Percentiles rank a stretch among this genome's conserved stretches.
Conservation (phyloP, 1,139 yeast species). For the Suhomyces panamericanus region DNA sequence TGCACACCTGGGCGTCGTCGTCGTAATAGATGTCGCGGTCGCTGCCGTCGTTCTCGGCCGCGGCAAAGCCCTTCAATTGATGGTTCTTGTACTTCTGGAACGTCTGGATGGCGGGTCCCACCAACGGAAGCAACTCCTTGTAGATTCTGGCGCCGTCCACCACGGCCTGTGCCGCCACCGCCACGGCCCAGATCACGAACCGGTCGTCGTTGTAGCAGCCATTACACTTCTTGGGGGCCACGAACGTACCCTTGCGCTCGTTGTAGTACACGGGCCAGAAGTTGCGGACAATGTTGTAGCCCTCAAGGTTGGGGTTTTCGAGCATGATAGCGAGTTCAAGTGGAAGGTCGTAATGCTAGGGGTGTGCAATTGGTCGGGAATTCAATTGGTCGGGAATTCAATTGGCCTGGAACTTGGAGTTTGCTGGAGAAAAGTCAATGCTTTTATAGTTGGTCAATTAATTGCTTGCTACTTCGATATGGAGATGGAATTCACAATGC, state of each 20-base stretch:
- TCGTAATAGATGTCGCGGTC: slow-evolving; percentile 70
- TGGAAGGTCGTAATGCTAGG: not conserved
- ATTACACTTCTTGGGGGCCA: slow-evolving; percentile 40
- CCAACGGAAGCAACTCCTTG: slow-evolving; percentile 55
- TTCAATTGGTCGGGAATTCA: too few relatives aligned
- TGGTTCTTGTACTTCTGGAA: slow-evolving; percentile 56
- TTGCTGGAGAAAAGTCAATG: not conserved
- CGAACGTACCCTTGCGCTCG: slow-evolving; percentile 41
- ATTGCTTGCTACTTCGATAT: slow-evolving; percentile 6
- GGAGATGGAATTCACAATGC: slow-evolving; percentile 5
- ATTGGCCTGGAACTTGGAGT: too few relatives aligned
- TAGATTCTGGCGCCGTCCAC: slow-evolving; percentile 63
- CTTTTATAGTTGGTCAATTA: slow-evolving; percentile 1
- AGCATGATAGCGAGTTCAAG: slow-evolving; percentile 24
- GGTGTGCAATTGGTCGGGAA: too few relatives aligned
- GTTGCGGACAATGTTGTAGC: slow-evolving; percentile 45
- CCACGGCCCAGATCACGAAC: slow-evolving; percentile 68
- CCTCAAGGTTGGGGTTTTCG: slow-evolving; percentile 50
- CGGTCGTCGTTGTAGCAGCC: slow-evolving; percentile 57
- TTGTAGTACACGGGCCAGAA: slow-evolving; percentile 53
- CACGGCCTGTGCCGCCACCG: slow-evolving; percentile 62
- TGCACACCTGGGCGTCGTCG: slow-evolving; percentile 75
- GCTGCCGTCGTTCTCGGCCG: slow-evolving; percentile 56
- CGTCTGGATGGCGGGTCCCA: slow-evolving; percentile 53
- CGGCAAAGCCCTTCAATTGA: slow-evolving; percentile 54